Evolutionary conservation across 1,139 yeast genomes (phyloP), one percentile per base, ranked within the genome.

Genomic region (Saccharomyces pastorianus): DNA sequence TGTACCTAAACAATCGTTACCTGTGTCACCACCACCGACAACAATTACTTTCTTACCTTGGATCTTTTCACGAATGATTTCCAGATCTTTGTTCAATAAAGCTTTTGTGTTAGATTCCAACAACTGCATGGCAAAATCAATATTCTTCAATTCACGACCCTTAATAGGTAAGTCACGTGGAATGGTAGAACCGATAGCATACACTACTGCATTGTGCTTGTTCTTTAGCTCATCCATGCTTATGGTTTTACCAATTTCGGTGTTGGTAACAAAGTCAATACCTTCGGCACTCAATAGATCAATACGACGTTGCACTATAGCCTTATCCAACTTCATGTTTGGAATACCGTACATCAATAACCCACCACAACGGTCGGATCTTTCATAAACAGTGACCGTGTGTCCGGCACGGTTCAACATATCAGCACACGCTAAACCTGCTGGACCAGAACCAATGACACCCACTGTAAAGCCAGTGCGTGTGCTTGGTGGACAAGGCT

Each of bases 21-120:
- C 99, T 48, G 99, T 93, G 73, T 93, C 99, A 81, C 99, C 99
- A 77, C 99, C 99, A 68, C 99, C 99, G 76, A 93, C 91, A 56
- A 93, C 98, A 67, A 93, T 84, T 56, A 93, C 98, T 62, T 88
- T 78, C 78, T 91, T 93, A 63, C 95, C 98, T 59, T 79, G 83
- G 58, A 93, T 74, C 59, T 81, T 79, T 61, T 79, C 75, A 62
- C 86, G 82, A 56, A 91, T 85, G 56, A 84, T 88, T 58, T 84
- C 95, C 69, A 91, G 79, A 64, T 88, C 82, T 60, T 85, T 85
- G 57, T 88, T 91, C 63, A 93, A 81, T 65, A 93, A 78, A 2
- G 96, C 95, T 75, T 90, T 82, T 59, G 99, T 93, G 77, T 93
- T 93, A 68, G 85, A 78, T 69, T 85, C 88, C 71, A 93, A 81